Base-by-base conservation (phyloP, 228 moss, liverwort and hornwort species). In the Sphagnum magellanicum region DNA sequence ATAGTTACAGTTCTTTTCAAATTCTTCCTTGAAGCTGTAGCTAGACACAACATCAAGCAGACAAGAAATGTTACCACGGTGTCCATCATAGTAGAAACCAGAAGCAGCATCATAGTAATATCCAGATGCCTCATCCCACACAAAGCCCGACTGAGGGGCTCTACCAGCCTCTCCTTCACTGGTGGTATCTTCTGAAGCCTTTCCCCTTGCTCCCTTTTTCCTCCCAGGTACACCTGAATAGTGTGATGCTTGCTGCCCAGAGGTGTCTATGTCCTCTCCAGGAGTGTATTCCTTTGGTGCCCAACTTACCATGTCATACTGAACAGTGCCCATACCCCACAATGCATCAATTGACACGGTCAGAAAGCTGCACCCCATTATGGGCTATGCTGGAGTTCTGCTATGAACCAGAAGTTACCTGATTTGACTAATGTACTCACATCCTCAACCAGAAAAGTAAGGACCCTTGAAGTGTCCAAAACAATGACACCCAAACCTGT, bases 281-380 rank as follows among this genome's bases (percentile, higher is more conserved):
- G 94, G 94, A 69, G 92, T 98, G 79, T 98, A 98, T 59, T 98
- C 98, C 73, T 98, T 98, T 50, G 98, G 98, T 76, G 92, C 84
- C 98, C 98, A 98, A 13, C 92, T 92, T 76, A 80, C 79, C 81
- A 81, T 86, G 79, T 98, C 98, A 81, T 98, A 98, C 92, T 98
- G 88, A 75, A 78, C 75, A 32, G 32, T 32, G 32, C 32, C 32
- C 32, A 32, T 32, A 32, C 32, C 32, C 32, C 32, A 32, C 32
- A 10, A 65, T 32, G 51, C 65, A 65, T 7, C 14, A 17, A 14
- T 51, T 6, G 60, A 14, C 16, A 14, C 60, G 8, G 60, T 32
- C 32, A 32, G 32, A 32, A 32, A 32, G 32, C 32, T 32, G 32
- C 32, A 32, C 32, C 32, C 32, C 32, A 32, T 32, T 32, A 32